These are phyloP conservation scores for Dorcoceras hygrometricum DNA, from an alignment of 257 asterid species.

Conservation along the genomic window DNA sequence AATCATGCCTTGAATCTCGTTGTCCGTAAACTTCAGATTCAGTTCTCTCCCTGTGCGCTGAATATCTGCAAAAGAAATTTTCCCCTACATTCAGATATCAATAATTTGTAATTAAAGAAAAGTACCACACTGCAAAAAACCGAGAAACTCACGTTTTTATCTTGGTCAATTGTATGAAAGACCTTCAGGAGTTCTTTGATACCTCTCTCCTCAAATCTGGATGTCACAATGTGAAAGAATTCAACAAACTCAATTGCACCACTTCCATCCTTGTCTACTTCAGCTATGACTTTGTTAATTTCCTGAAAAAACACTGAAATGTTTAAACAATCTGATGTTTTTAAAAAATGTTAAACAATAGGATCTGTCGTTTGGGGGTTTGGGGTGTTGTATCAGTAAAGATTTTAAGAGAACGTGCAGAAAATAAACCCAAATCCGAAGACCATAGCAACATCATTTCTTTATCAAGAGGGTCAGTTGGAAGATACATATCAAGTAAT, in stretches of 20 bases:
- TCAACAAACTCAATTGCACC: conserved; percentile 88
- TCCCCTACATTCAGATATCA: conserved; percentile 57
- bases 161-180: conserved; percentile 79
- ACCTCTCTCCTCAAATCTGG: conserved; percentile 85
- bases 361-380: background rate
- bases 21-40: conserved; percentile 67
- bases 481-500: conserved; percentile 2
- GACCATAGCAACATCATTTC: background rate
- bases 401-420: background rate
- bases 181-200: conserved; percentile 77
- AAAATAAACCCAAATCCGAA: conserved; percentile 1
- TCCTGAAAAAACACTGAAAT: conserved; percentile 42
- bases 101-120: conserved; percentile 19
- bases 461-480: conserved; percentile 2
- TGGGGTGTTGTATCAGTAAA: background rate
- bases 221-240: conserved; percentile 89
- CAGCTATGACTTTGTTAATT: conserved; percentile 79
- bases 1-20: conserved; percentile 85
- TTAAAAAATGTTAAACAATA: background rate
- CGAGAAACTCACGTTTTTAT: conserved; percentile 58
- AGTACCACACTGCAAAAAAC: conserved; percentile 10
- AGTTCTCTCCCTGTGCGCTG: conserved; percentile 74
- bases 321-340: background rate
- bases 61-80: conserved; percentile 79
- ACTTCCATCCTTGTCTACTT: conserved; percentile 91